Evolutionary conservation across 129 eudicot genomes (phyloP).

Genomic region (Lonicera japonica): DNA sequence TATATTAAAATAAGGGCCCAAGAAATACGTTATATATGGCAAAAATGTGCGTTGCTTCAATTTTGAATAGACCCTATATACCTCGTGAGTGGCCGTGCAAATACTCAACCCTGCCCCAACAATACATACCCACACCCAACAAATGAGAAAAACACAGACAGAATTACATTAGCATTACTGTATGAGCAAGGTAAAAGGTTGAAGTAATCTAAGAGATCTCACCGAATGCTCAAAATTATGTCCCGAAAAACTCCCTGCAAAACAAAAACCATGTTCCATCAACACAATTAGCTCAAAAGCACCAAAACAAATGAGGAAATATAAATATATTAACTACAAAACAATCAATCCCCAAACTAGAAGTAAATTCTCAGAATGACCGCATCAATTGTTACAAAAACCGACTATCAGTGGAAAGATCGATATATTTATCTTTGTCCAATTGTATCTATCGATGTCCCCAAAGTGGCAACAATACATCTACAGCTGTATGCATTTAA

Average conservation of each 20-base stretch:
- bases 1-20: too few relatives aligned
- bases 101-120: too few relatives aligned
- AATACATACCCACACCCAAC: too few relatives aligned
- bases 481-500: background rate
- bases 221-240: conserved; percentile 55
- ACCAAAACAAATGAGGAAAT: background rate
- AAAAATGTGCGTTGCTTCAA: too few relatives aligned
- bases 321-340: background rate
- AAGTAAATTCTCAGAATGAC: too few relatives aligned
- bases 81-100: too few relatives aligned
- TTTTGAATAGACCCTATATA: too few relatives aligned
- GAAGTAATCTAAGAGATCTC: conserved; percentile 25
- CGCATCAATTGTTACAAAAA: too few relatives aligned
- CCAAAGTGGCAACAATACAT: background rate
- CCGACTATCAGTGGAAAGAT: background rate
- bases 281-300: conserved; percentile 9
- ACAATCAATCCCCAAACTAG: background rate
- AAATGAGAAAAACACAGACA: background rate
- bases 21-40: too few relatives aligned
- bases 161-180: too few relatives aligned
- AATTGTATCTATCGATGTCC: background rate
- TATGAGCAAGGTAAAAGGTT: background rate
- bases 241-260: conserved; percentile 60
- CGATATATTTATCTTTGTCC: background rate
- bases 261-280: conserved; percentile 25